phyloP scores from a whole-genome alignment of 176 grass and related monocot species.

The Zizania latifolia region DNA sequence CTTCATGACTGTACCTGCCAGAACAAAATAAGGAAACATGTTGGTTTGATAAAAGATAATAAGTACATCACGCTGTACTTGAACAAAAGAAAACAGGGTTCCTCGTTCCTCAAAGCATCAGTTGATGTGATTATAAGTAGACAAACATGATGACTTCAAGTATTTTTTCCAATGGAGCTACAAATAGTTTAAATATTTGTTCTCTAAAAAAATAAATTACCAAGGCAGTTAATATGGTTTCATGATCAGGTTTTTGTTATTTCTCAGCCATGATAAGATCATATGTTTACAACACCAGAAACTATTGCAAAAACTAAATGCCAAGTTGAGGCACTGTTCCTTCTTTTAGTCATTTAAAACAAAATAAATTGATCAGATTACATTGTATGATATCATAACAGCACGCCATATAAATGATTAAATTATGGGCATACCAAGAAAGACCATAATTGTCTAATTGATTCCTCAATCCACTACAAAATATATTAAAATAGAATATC shows the following conservation, averaged over 20 bases:
- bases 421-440: no score
- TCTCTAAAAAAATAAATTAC: background rate
- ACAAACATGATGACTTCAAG: conserved; percentile 16
- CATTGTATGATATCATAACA: conserved; percentile 10
- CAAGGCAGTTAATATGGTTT: conserved; percentile 6
- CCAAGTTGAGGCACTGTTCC: background rate
- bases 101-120: background rate
- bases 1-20: conserved; percentile 78
- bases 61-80: background rate
- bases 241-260: background rate
- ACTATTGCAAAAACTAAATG: conserved; percentile 8
- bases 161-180: background rate
- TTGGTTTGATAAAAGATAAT: conserved; percentile 12
- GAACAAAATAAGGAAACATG: conserved; percentile 17
- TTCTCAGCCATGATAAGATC: background rate
- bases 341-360: background rate
- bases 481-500: background rate
- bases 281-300: background rate
- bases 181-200: background rate
- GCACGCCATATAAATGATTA: no score
- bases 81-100: conserved; percentile 22
- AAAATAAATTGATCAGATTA: background rate
- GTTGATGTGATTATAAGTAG: conserved; percentile 1
- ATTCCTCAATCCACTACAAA: background rate
- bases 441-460: background rate